phyloP scores from a whole-genome alignment of 768 basidiomycete genomes.

The Baorangia bicolor region DNA sequence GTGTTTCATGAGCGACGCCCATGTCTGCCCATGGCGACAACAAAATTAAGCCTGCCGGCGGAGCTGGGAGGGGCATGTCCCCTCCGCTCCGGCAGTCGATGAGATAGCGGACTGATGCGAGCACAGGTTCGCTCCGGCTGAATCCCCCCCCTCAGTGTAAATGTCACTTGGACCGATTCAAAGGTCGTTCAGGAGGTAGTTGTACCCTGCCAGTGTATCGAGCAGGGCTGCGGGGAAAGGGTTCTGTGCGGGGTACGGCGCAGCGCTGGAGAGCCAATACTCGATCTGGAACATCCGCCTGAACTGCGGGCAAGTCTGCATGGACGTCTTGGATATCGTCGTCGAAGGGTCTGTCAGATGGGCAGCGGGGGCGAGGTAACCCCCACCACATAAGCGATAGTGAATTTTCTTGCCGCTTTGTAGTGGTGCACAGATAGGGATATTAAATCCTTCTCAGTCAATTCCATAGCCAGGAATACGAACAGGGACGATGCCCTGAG shows the following conservation, averaged over 20 bases:
- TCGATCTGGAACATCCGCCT: constrained; percentile 56
- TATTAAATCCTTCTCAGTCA: constrained; percentile 8
- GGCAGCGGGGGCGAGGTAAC: constrained; percentile 19
- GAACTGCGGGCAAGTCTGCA: constrained; percentile 41
- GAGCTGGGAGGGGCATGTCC: constrained; percentile 1
- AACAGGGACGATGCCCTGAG: constrained; percentile 20
- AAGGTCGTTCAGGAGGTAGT: constrained; percentile 55
- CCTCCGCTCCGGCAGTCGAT: constrained; percentile 40
- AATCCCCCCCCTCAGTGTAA: constrained; percentile 65
- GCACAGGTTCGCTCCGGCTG: constrained; percentile 65
- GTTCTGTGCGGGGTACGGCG: constrained; percentile 41
- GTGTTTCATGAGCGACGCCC: constrained; percentile 7
- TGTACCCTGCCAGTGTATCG: constrained; percentile 64
- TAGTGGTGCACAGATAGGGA: constrained; percentile 16
- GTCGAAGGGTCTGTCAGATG: constrained; percentile 37
- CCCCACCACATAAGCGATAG: constrained; percentile 30
- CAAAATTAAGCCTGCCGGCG: constrained; percentile 19
- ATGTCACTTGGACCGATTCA: constrained; percentile 59
- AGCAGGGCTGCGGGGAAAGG: constrained; percentile 72
- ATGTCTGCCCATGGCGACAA: constrained; percentile 18
- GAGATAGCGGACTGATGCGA: constrained; percentile 57
- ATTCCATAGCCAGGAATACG: constrained; percentile 27
- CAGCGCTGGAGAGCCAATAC: constrained; percentile 55
- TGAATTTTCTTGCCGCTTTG: constrained; percentile 35
- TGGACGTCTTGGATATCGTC: constrained; percentile 40